Evolutionary conservation across 768 basidiomycete genomes (phyloP), one percentile per base, ranked within the genome.

Genomic region (Exidia glandulosa): DNA sequence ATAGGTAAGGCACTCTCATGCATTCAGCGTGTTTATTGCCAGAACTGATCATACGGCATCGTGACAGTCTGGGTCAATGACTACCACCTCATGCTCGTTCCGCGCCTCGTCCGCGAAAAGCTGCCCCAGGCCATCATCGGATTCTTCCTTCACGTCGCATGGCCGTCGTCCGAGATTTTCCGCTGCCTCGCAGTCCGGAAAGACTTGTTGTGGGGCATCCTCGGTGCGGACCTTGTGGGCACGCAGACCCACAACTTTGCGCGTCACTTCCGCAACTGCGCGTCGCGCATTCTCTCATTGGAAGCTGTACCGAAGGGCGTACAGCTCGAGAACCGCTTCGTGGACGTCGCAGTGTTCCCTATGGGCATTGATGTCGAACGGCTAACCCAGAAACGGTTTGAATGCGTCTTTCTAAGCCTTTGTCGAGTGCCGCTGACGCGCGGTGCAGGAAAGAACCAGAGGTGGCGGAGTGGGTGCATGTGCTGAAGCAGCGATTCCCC

Each of bases 81-180:
- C 75, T 99, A 97, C 72, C 95, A 99, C 68, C 85, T 98, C 55
- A 87, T 96, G 78, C 85, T 98, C 56, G 82, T 96, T 9, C 95
- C 95, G 1, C 79, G 81, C 47, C 84, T 97, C 73, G 81, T 98
- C 31, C 86, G 94, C 56, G 78, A 84, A 30, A 63, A 79, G 67
- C 69, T 91, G 71, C 70, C 85, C 69, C 14, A 78, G 23, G 82
- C 84, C 0, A 82, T 85, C 34, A 88, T 92, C 65, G 91, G 88
- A 2, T 96, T 97, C 81, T 98, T 98, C 80, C 82, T 96, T 73
- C 95, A 97, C 69, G 93, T 94, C 59, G 90, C 95, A 2, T 97
- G 96, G 75, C 95, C 94, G 2, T 88, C 85, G 45, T 92, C 90
- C 30, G 95, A 98, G 72, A 94, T 96, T 65, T 96, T 96, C 80